phyloP scores from a whole-genome alignment of 2,329 filamentous ascomycete genomes.

The Pestalotiopsis sp. region DNA sequence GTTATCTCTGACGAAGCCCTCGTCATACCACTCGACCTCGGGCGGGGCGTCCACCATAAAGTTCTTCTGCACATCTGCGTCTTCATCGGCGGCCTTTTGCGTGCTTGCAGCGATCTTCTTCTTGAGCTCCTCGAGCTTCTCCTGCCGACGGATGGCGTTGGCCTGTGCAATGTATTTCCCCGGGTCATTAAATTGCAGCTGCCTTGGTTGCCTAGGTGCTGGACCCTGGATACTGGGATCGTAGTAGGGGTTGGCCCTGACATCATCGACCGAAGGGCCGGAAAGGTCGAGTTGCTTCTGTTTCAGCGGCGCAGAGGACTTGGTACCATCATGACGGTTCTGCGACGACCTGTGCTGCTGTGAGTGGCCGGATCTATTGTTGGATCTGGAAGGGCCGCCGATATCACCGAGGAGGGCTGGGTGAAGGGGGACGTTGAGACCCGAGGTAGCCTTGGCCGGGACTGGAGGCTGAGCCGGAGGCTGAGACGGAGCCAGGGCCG shows the following conservation, averaged over 20 bases:
- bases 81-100: conserved; percentile 90
- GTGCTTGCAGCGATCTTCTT: conserved; percentile 86
- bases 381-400: conserved; percentile 20
- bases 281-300: conserved; percentile 35
- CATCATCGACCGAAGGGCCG: conserved; percentile 32
- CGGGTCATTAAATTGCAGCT: conserved; percentile 89
- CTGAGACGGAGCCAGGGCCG: neutral
- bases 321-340: conserved; percentile 20
- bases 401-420: conserved; percentile 59
- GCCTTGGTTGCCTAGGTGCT: conserved; percentile 71
- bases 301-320: conserved; percentile 23
- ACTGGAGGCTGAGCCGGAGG: neutral
- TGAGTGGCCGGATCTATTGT: conserved; percentile 35
- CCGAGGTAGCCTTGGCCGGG: conserved; percentile 43
- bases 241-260: conserved; percentile 74
- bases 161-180: conserved; percentile 97
- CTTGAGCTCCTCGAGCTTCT: conserved; percentile 91
- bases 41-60: conserved; percentile 85
- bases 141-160: conserved; percentile 84
- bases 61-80: conserved; percentile 83
- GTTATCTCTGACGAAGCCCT: conserved; percentile 76
- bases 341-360: conserved; percentile 33
- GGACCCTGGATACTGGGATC: conserved; percentile 66
- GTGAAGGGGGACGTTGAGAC: conserved; percentile 66
- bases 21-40: conserved; percentile 96